Evolutionary conservation across 208 protist genomes (phyloP).

Genomic region (Acanthamoeba castellanii): DNA sequence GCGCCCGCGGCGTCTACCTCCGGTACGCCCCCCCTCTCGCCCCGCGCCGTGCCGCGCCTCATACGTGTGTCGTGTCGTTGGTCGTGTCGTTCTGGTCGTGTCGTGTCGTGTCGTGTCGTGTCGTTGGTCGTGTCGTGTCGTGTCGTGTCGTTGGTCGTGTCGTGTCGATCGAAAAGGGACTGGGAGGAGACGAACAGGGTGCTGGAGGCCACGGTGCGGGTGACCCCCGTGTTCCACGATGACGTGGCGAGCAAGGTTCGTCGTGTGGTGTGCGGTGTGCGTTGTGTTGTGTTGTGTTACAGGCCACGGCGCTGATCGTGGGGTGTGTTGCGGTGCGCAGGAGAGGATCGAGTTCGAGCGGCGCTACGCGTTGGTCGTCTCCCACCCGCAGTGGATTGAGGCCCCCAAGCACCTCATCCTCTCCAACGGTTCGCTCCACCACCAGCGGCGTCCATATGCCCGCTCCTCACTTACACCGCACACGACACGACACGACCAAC

Average conservation of each 20-base stretch:
- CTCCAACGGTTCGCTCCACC: conserved; percentile 48
- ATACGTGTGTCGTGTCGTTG: background rate
- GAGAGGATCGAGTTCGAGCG: conserved; percentile 67
- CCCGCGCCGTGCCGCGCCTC: background rate
- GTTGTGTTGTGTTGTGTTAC: background rate
- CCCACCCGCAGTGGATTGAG: conserved; percentile 52
- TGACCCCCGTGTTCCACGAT: conserved; percentile 69
- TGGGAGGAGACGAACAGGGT: conserved; percentile 62
- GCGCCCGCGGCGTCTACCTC: conserved; percentile 56
- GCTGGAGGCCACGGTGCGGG: conserved; percentile 56
- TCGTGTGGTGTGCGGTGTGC: background rate
- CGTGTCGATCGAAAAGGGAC: conserved; percentile 10
- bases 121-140: no score
- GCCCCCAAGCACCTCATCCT: conserved; percentile 68
- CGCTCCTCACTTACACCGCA: background rate
- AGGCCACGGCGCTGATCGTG: background rate
- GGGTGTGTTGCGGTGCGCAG: background rate
- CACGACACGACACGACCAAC: background rate
- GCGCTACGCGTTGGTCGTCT: conserved; percentile 21
- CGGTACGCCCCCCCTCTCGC: background rate
- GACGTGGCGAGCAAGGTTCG: conserved; percentile 30
- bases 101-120: background rate
- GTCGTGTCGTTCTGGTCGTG: background rate
- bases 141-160: no score
- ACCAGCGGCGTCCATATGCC: no score